phyloP scores from a whole-genome alignment of 192 early-diverging fungal species.

The Coemansia biformis region DNA sequence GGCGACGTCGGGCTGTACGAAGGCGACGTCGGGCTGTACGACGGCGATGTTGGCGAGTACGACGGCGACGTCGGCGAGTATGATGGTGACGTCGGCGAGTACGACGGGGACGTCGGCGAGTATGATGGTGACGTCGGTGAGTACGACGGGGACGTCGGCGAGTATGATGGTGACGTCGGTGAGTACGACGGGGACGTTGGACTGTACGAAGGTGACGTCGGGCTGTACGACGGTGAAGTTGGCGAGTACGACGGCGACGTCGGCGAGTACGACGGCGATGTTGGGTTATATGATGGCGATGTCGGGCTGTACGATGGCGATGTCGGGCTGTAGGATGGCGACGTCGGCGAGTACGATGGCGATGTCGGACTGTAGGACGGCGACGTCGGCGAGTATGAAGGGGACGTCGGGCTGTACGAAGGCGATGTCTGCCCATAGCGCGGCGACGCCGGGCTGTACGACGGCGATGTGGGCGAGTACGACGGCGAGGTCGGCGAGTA shows the following conservation, averaged over 20 bases:
- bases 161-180: conserved; percentile 70
- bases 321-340: conserved; percentile 70
- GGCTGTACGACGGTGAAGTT: conserved; percentile 53
- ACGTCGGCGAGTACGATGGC: conserved; percentile 56
- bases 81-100: conserved; percentile 58
- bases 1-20: too few species aligned
- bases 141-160: conserved; percentile 56
- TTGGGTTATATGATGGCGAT: conserved; percentile 60
- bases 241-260: conserved; percentile 75
- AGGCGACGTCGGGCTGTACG: conserved; percentile 20
- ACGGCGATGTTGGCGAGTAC: conserved; percentile 61
- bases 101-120: conserved; percentile 60
- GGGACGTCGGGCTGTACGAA: conserved; percentile 64
- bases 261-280: conserved; percentile 62
- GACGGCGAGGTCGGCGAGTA: conserved; percentile 64
- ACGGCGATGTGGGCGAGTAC: conserved; percentile 64
- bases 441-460: conserved; percentile 53
- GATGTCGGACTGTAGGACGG: conserved; percentile 65
- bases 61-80: conserved; percentile 56
- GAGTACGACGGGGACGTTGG: conserved; percentile 72
- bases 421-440: conserved; percentile 68
- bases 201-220: conserved; percentile 62
- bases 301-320: conserved; percentile 62
- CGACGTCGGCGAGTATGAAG: conserved; percentile 65
- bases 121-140: conserved; percentile 35